Base-by-base conservation (phyloP, 352 stramenopile species). In the Thalassiosira oceanica region DNA sequence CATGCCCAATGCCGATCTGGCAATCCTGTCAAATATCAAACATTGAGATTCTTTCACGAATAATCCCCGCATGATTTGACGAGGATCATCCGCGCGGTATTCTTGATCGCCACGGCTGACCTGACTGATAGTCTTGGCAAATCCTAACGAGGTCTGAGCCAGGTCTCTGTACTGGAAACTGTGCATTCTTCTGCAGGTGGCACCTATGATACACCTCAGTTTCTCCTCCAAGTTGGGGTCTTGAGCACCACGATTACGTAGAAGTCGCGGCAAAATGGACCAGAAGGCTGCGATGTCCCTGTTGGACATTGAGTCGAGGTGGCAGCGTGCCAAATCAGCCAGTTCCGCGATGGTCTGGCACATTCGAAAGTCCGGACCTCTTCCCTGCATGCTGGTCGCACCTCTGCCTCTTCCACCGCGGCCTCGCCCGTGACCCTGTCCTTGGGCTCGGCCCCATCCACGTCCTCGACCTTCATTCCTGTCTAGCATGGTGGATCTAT, bases 11-110 rank as follows among this genome's bases (percentile, higher is more conserved):
- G 55, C 42, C 16, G 41, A 15, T 2, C 6, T 15, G 20, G 43
- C 55, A 21, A 65, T 39, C 7, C 45, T 7, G 0, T 16, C 1
- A 15, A 65, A 46, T 26, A 65, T 65, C 26, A 53, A 29, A 8
- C 56, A 45, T 46, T 65, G 27, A 35, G 41, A 57, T 13, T 56
- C 18, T 7, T 56, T n/a, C 33, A 56, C 29, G 8, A 65, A 24
- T 31, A 65, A 7, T 31, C 23, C 20, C 11, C 31, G 41, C 13
- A 63, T n/a, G 41, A 63, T 44, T 21, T 45, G 55, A 31, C 43
- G 18, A 18, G 24, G 41, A 29, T 18, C 29, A 27, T 21, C 41
- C 11, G 10, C 46, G 1, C 7, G 55, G 13, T n/a, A 3, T 26
- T 18, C 21, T 28, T 29, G 31, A 21, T 23, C 24, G 20, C 42